Base-by-base conservation (phyloP, 2,329 filamentous ascomycete genomes). In the Boeremia exigua region DNA sequence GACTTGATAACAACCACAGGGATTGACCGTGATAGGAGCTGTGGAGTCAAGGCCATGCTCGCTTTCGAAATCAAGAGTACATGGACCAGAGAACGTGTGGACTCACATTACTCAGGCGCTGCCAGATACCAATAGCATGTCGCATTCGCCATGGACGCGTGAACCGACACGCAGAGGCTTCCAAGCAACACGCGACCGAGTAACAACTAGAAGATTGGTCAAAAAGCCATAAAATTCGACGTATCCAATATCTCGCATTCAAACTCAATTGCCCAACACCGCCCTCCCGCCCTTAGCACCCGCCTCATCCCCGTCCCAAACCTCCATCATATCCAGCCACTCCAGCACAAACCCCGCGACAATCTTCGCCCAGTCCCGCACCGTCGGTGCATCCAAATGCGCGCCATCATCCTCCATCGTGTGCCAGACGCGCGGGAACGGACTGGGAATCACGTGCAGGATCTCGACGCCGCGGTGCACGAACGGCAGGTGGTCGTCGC, bases 401-500 rank as follows among this genome's bases (percentile, higher is more conserved):
- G 88, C 87, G 2, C 86, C 94, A 66, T 96, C 88, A 70, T 99
- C 95, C 0, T 87, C 79, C 67, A 92, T 86, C 1, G 82, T 88
- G 77, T 99, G 95, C 95, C 95, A 99, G 1, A 96, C 89, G 0
- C 63, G 48, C 0, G 93, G 93, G 71, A 98, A 98, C 0, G 88
- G 88, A 4, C 81, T 82, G 0, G 94, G 92, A 54, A 99, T 98
- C 25, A 99, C 76, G 77, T 99, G 95, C 54, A 99, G 75, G 14
- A 98, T 83, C 27, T 96, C 88, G 0, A 98, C 94, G 1, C 95
- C 95, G 32, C 91, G 85, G 32, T 80, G 80, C 82, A 98, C 86
- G 68, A 99, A 99, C 0, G 95, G 95, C 5, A 97, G 75, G 73
- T 99, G 95, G 69, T 99, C 95, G 71, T 99, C 95, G 60, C 87